Percentiles rank a stretch among this genome's conserved stretches.
Conservation (phyloP, 2,329 filamentous ascomycete species). For the Byssoonygena ceratinophila region DNA sequence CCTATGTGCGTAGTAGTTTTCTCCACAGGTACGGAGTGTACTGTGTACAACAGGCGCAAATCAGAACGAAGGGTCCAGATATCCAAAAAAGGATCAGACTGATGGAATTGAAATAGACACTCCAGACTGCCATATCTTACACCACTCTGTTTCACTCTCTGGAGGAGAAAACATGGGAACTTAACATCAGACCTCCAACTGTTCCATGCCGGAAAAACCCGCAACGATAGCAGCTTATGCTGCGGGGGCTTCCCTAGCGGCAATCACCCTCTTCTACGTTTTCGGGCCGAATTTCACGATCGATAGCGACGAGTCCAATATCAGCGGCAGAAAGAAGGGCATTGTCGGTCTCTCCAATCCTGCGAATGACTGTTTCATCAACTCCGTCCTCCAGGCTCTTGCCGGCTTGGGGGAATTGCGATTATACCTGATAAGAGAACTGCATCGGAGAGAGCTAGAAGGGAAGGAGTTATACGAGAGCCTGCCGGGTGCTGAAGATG, state of each 20-base stretch:
- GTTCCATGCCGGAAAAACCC: conserved; percentile 62
- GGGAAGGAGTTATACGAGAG: conserved; percentile 63
- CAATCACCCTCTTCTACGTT: conserved; percentile 90
- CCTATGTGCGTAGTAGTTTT: background rate
- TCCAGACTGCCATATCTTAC: background rate
- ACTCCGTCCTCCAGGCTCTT: conserved; percentile 86
- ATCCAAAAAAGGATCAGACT: background rate
- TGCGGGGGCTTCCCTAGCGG: conserved; percentile 86
- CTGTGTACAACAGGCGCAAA: background rate
- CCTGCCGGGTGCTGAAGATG: conserved; percentile 40
- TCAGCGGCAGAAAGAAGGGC: conserved; percentile 62
- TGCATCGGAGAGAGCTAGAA: conserved; percentile 71
- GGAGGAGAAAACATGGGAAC: background rate
- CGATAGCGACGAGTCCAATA: conserved; percentile 60
- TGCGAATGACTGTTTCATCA: conserved; percentile 95
- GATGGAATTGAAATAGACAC: background rate
- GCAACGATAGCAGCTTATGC: conserved; percentile 83
- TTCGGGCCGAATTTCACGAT: conserved; percentile 96
- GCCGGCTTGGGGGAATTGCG: conserved; percentile 83
- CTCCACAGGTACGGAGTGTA: background rate
- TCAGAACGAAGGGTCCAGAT: background rate
- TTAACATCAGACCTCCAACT: background rate
- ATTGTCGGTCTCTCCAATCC: conserved; percentile 82
- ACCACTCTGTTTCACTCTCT: background rate
- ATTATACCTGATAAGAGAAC: conserved; percentile 83